These are phyloP conservation scores for Kwoniella heveanensis DNA, from an alignment of 768 basidiomycete genomes.

Conservation along the genomic window DNA sequence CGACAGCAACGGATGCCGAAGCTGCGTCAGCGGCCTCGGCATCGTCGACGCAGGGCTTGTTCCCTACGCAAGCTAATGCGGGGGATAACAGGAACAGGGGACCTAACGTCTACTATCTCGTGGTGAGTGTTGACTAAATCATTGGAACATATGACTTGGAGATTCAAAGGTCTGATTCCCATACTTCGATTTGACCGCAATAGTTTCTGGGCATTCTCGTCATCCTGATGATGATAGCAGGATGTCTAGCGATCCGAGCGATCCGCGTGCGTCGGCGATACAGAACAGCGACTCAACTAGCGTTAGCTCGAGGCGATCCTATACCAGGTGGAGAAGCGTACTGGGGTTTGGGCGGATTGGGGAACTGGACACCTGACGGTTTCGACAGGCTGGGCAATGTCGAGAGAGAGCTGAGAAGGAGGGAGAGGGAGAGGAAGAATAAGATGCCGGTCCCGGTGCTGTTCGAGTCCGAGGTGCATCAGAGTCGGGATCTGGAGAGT, in stretches of 20 bases:
- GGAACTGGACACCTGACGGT: constrained; percentile 26
- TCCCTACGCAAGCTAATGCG: constrained; percentile 28
- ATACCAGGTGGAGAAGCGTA: constrained; percentile 32
- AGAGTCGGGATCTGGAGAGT: background rate
- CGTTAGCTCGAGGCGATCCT: constrained; percentile 43
- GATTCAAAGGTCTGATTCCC: background rate
- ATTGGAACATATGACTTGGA: too few relatives aligned
- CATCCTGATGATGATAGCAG: constrained; percentile 38
- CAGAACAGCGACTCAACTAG: constrained; percentile 43
- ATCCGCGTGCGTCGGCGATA: constrained; percentile 40
- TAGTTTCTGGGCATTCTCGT: constrained; percentile 50
- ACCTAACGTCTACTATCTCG: constrained; percentile 48
- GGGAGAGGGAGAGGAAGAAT: constrained; percentile 13
- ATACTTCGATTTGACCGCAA: background rate
- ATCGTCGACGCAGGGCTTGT: constrained; percentile 21
- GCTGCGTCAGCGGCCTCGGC: too few relatives aligned
- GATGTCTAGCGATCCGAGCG: constrained; percentile 36
- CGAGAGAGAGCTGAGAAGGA: constrained; percentile 15
- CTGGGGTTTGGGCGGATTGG: constrained; percentile 40
- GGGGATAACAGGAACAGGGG: constrained; percentile 8
- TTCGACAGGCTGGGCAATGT: constrained; percentile 21
- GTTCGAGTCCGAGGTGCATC: constrained; percentile 29
- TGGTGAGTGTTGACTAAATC: constrained; percentile 42
- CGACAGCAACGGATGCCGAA: background rate
- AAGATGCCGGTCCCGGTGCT: constrained; percentile 29